Base-by-base conservation (phyloP, 1,284 basidiomycete genomes). In the Waitea zeae region DNA sequence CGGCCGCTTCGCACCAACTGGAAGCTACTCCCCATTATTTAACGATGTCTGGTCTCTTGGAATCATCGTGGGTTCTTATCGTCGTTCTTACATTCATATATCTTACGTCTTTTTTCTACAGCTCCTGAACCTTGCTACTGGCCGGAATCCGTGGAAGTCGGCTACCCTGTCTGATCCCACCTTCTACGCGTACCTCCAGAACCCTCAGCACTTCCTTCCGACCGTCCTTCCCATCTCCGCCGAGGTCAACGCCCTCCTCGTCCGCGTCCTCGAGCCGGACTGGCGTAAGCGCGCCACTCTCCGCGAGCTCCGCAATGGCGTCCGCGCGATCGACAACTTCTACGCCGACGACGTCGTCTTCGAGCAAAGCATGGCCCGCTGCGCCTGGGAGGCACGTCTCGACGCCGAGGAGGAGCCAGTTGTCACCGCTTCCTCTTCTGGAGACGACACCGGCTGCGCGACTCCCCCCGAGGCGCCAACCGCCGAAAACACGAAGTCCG, bases 11-110 rank as follows among this genome's bases (percentile, higher is more conserved):
- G 70, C 70, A 20, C 67, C 67, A 15, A 64, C 61, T 35, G 64
- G 73, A 55, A 58, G 68, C 49, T 96, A 96, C 59, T 84, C 78
- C 13, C 89, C 92, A 12, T 68, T 74, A 47, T 73, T 72, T 51
- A 95, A 93, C 57, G 93, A 98, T 58, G 74, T 98, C 43, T 99
- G 95, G 93, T 93, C 93, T 15, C 69, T 99, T 40, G 93, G 93
- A 30, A 90, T 98, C 47, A 80, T 86, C 42, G n/a, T n/a, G n/a
- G n/a, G n/a, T n/a, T n/a, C n/a, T n/a, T n/a, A n/a, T n/a, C n/a
- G n/a, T n/a, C n/a, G n/a, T n/a, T n/a, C n/a, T n/a, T n/a, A n/a
- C n/a, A n/a, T n/a, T n/a, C n/a, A n/a, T n/a, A n/a, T n/a, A n/a
- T n/a, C n/a, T n/a, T n/a, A n/a, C n/a, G n/a, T n/a, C n/a, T n/a